Conservation (phyloP, 495 filamentous ascomycete genomes). For the Corynascus novoguineensis region DNA sequence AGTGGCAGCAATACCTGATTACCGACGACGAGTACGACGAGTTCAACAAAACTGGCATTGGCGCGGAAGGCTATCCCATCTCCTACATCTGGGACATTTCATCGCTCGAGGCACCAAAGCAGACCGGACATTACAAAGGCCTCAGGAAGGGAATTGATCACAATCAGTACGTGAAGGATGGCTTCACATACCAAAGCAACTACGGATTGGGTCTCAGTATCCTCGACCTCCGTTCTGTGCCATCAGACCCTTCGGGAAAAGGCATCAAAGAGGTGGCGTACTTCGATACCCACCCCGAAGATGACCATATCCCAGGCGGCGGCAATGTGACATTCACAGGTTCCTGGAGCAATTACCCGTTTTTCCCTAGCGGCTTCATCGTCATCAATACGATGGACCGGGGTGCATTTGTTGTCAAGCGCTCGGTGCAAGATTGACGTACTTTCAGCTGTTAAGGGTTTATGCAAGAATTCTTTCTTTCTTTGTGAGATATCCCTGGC, state of each 20-base stretch:
- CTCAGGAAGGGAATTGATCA: constrained; percentile 45
- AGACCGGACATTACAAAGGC: constrained; percentile 47
- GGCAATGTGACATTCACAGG: constrained; percentile 45
- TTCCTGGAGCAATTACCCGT: constrained; percentile 48
- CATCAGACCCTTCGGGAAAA: constrained; percentile 27
- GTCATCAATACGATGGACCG: constrained; percentile 53
- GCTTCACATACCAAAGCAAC: constrained; percentile 47
- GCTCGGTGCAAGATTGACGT: neutral
- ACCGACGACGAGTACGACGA: constrained; percentile 56
- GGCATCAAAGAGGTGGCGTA: constrained; percentile 46
- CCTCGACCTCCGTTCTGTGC: constrained; percentile 44
- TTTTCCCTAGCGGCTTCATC: constrained; percentile 48
- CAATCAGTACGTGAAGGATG: constrained; percentile 50
- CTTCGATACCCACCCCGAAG: constrained; percentile 53
- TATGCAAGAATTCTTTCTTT: too few species aligned
- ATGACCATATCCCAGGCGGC: constrained; percentile 40
- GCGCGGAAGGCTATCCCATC: constrained; percentile 38
- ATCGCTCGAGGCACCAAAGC: constrained; percentile 40
- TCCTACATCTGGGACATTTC: constrained; percentile 52
- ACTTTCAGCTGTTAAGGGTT: too few species aligned
- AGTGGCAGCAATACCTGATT: constrained; percentile 41
- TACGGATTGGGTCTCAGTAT: constrained; percentile 50
- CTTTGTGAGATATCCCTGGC: too few species aligned
- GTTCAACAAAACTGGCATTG: constrained; percentile 36
- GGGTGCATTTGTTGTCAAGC: constrained; percentile 46